phyloP scores from a whole-genome alignment of 768 basidiomycete genomes.

The Sporobolomyces roseus region DNA sequence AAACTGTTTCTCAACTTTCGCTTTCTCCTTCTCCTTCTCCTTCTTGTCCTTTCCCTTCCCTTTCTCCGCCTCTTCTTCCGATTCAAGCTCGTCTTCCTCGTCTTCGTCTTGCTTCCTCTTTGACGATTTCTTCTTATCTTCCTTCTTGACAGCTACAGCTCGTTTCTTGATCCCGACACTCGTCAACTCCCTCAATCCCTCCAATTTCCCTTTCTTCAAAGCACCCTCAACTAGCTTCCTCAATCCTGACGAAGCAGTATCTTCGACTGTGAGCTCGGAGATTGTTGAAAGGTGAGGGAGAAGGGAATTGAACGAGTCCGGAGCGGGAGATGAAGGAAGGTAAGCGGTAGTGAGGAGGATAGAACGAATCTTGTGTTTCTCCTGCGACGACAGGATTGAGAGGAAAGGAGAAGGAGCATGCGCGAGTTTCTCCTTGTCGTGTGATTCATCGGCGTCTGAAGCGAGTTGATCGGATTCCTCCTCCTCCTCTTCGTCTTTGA shows the following conservation, averaged over 20 bases:
- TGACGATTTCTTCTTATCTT: too few species aligned
- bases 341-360: neutral
- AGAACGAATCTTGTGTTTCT: neutral
- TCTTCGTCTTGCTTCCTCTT: too few species aligned
- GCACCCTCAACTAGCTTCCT: neutral
- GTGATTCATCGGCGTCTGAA: neutral
- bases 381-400: neutral
- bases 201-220: neutral
- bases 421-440: neutral
- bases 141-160: too few species aligned
- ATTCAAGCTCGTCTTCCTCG: neutral
- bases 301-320: neutral
- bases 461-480: neutral
- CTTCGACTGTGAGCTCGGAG: neutral
- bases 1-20: too few species aligned
- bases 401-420: neutral
- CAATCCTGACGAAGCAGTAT: neutral
- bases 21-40: neutral
- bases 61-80: neutral
- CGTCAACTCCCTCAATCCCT: neutral
- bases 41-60: neutral
- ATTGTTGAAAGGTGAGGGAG: neutral
- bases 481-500: neutral
- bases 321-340: neutral
- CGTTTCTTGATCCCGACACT: constrained; percentile 5